A percentile compares a stretch with the other conserved stretches of the same genome.
Evolutionary conservation across 768 basidiomycete genomes (phyloP).

Genomic region (Auriculariales sp.): DNA sequence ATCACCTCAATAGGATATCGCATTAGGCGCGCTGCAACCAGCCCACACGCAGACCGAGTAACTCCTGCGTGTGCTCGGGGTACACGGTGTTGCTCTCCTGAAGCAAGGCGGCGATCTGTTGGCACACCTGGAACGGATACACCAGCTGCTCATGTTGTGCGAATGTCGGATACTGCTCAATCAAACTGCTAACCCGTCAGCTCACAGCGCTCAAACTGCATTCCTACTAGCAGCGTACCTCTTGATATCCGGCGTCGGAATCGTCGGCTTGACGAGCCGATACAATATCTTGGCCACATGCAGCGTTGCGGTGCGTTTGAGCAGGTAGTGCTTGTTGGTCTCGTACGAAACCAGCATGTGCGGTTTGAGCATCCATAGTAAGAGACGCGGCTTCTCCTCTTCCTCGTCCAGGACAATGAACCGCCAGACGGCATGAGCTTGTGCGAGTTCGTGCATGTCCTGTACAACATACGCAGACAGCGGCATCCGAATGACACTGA

Average conservation of each 20-base stretch:
- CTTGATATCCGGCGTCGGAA: conserved; percentile 35
- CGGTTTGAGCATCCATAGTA: conserved; percentile 96
- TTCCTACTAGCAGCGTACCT: conserved; percentile 32
- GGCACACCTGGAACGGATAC: conserved; percentile 70
- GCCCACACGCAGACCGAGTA: conserved; percentile 74
- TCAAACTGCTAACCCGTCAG: background rate
- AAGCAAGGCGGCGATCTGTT: conserved; percentile 50
- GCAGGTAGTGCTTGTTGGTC: conserved; percentile 33
- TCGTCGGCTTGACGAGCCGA: conserved; percentile 55
- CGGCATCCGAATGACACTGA: conserved; percentile 32
- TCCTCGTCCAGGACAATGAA: conserved; percentile 85
- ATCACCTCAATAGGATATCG: too few species aligned
- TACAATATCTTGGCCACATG: conserved; percentile 75
- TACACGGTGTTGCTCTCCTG: conserved; percentile 67
- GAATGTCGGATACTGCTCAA: conserved; percentile 66
- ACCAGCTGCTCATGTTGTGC: conserved; percentile 78
- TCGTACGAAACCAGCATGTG: conserved; percentile 67
- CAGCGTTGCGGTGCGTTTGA: conserved; percentile 48
- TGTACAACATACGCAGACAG: conserved; percentile 82
- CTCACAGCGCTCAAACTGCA: too few species aligned
- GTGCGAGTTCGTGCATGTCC: conserved; percentile 82
- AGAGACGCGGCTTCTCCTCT: conserved; percentile 57
- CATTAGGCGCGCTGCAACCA: conserved; percentile 41
- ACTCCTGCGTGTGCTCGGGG: conserved; percentile 56
- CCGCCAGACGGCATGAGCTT: conserved; percentile 86